Conservation (phyloP, 2,329 filamentous ascomycete genomes). For the Diaporthe amygdali region DNA sequence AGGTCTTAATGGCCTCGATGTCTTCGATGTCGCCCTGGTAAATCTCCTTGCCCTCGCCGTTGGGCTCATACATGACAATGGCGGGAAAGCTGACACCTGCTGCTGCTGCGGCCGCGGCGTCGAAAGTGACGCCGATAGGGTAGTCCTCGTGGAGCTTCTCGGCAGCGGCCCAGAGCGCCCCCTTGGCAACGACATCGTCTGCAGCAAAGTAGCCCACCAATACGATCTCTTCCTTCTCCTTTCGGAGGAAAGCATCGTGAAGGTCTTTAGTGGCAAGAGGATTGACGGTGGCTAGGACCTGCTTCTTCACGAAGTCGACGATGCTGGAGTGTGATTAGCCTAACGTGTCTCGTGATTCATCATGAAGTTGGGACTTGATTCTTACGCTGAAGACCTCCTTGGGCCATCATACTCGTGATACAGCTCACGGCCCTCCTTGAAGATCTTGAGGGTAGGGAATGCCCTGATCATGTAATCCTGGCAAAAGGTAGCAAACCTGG, state of each 20-base stretch:
- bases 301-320: constrained; percentile 94
- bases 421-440: constrained; percentile 84
- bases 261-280: constrained; percentile 79
- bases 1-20: constrained; percentile 77
- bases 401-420: constrained; percentile 84
- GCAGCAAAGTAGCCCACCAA: constrained; percentile 85
- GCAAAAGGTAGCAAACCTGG: constrained; percentile 91
- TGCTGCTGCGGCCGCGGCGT: constrained; percentile 82
- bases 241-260: constrained; percentile 90
- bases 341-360: neutral
- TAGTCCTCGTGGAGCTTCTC: constrained; percentile 85
- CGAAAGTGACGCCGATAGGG: constrained; percentile 87
- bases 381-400: constrained; percentile 81
- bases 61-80: constrained; percentile 94
- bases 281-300: constrained; percentile 92
- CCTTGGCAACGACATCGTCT: constrained; percentile 82
- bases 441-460: constrained; percentile 98
- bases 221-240: constrained; percentile 96
- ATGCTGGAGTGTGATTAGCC: constrained; percentile 49
- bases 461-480: constrained; percentile 89
- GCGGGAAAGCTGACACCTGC: constrained; percentile 88
- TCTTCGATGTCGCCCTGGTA: constrained; percentile 80
- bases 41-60: constrained; percentile 92
- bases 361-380: constrained; percentile 26
- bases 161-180: constrained; percentile 77